Evolutionary conservation across 1,284 basidiomycete species (phyloP).

Genomic region (Cryptococcus neoformans): DNA sequence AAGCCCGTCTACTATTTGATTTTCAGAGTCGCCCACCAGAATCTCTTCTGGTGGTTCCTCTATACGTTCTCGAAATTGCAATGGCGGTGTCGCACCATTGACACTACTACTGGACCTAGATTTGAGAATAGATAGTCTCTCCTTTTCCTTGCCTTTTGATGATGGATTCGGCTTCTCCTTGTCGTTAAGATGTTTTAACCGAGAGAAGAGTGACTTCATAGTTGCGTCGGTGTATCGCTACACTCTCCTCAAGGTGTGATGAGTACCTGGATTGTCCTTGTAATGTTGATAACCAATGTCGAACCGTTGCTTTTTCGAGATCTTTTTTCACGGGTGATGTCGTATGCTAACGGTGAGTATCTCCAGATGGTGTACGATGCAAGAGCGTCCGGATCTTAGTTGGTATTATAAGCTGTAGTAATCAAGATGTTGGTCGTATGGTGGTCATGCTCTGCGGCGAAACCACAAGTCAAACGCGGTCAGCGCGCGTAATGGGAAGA

Average conservation of each 20-base stretch:
- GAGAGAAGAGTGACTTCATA: constrained; percentile 36
- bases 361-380: background rate
- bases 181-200: constrained; percentile 15
- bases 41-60: background rate
- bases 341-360: background rate
- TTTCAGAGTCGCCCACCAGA: background rate
- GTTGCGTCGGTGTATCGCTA: background rate
- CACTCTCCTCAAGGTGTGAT: background rate
- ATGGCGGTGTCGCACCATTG: background rate
- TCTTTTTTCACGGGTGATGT: background rate
- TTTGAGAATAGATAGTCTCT: background rate
- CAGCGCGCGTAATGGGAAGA: constrained; percentile 2
- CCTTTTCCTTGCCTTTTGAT: background rate
- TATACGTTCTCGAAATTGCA: background rate
- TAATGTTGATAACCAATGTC: background rate
- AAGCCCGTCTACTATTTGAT: background rate
- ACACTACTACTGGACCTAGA: background rate
- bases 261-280: background rate
- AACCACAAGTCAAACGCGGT: constrained; percentile 6
- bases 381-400: background rate
- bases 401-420: background rate
- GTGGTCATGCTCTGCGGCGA: background rate
- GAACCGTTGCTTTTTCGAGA: background rate
- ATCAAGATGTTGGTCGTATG: background rate
- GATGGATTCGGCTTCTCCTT: background rate